A percentile compares a stretch with the other conserved stretches of the same genome.
Evolutionary conservation across 1,139 yeast genomes (phyloP).

Genomic region (Taphrina flavorubra): DNA sequence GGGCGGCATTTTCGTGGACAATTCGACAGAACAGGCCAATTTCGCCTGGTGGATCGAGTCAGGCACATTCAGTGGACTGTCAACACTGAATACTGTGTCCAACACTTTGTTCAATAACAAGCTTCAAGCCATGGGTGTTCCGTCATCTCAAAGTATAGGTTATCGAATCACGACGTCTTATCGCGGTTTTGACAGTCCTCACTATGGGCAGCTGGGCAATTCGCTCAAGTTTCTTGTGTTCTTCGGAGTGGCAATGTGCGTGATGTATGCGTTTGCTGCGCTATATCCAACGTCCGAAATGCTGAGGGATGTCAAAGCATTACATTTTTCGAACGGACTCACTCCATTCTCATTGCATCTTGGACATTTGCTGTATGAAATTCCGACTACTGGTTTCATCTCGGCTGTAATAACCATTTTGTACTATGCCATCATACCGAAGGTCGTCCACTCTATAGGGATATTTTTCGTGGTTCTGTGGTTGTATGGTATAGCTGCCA

Average conservation of each 20-base stretch:
- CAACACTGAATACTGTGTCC: slow-evolving; percentile 3
- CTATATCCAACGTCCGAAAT: slow-evolving; percentile 54
- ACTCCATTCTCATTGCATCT: slow-evolving; percentile 52
- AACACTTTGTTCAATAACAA: slow-evolving; percentile 14
- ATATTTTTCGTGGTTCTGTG: slow-evolving; percentile 51
- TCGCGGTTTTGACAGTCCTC: slow-evolving; percentile 25
- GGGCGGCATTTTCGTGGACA: slow-evolving; percentile 51
- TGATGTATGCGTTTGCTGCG: slow-evolving; percentile 52
- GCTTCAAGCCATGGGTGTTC: slow-evolving; percentile 2
- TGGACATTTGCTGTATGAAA: slow-evolving; percentile 50
- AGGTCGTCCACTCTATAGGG: slow-evolving; percentile 50
- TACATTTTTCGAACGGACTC: slow-evolving; percentile 54
- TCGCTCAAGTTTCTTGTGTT: slow-evolving; percentile 49
- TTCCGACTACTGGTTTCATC: slow-evolving; percentile 47
- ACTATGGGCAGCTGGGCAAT: slow-evolving; percentile 10
- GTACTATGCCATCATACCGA: slow-evolving; percentile 46
- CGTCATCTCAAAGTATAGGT: slow-evolving; percentile 3
- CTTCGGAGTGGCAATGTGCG: slow-evolving; percentile 52
- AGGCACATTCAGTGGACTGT: slow-evolving; percentile 16
- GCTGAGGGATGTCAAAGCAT: slow-evolving; percentile 51
- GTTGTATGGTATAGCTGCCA: slow-evolving; percentile 51
- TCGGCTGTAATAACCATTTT: slow-evolving; percentile 49
- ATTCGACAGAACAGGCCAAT: slow-evolving; percentile 6
- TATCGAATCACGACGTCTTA: slow-evolving; percentile 14
- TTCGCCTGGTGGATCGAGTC: slow-evolving; percentile 22